Conservation (phyloP, 2,329 filamentous ascomycete species). For the Hirsutella rhossiliensis region DNA sequence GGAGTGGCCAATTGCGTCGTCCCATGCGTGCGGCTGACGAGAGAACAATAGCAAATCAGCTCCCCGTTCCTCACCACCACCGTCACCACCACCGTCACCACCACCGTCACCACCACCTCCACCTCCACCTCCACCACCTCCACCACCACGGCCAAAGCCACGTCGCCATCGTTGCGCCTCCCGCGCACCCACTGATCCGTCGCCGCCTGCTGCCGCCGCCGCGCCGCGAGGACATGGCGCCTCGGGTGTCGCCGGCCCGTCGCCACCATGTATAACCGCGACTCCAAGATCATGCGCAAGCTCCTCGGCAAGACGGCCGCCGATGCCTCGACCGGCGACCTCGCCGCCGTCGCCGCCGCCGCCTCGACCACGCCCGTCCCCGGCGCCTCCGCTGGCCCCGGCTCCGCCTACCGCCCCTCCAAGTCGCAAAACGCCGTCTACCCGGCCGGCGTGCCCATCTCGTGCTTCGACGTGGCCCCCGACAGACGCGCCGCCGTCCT, state of each 20-base stretch:
- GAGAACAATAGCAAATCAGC: too few relatives aligned
- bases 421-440: slow-evolving; percentile 45
- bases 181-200: not conserved
- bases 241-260: slow-evolving; percentile 13
- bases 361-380: slow-evolving; percentile 28
- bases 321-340: slow-evolving; percentile 32
- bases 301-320: slow-evolving; percentile 41
- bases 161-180: not conserved
- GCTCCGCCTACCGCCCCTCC: slow-evolving; percentile 33
- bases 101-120: too few relatives aligned
- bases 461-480: slow-evolving; percentile 45
- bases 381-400: slow-evolving; percentile 27
- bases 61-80: too few relatives aligned
- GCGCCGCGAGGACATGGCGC: slow-evolving; percentile 23
- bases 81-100: too few relatives aligned
- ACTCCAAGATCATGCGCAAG: slow-evolving; percentile 48
- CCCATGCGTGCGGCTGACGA: too few relatives aligned
- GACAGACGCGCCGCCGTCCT: slow-evolving; percentile 45
- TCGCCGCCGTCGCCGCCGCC: slow-evolving; percentile 32
- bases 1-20: too few relatives aligned
- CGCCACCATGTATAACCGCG: slow-evolving; percentile 36
- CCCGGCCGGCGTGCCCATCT: slow-evolving; percentile 37
- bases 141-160: not conserved
- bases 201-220: slow-evolving; percentile 3
- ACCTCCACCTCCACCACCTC: not conserved